phyloP scores from a whole-genome alignment of 108 stramenopile species.

The Stephanodiscus triporus region DNA sequence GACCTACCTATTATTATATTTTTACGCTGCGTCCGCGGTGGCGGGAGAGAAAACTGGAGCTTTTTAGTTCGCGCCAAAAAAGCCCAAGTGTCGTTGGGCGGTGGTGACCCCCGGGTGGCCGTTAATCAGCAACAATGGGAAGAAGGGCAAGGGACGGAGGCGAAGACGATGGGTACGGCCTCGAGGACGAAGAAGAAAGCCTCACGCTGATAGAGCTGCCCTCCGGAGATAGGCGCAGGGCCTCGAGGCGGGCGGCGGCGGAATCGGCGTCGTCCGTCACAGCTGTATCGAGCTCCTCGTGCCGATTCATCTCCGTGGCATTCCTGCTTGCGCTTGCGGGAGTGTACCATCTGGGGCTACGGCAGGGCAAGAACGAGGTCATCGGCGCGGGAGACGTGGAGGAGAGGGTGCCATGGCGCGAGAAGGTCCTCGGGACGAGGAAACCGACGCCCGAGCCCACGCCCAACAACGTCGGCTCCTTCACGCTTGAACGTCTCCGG shows the following conservation, averaged over 20 bases:
- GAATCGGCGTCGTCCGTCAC: not conserved
- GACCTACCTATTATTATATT: too few relatives aligned
- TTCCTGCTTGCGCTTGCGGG: constrained; percentile 3
- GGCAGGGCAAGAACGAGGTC: constrained; percentile 6
- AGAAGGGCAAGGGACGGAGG: not conserved
- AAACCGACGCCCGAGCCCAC: not conserved
- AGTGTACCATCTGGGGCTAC: constrained; percentile 1
- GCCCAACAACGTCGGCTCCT: constrained; percentile 17
- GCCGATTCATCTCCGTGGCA: not conserved
- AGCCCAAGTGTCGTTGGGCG: too few relatives aligned
- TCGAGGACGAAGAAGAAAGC: not conserved
- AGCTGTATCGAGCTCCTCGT: not conserved
- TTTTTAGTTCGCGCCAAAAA: too few relatives aligned
- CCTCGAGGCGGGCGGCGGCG: not conserved
- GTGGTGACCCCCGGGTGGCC: too few relatives aligned
- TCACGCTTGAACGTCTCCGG: constrained; percentile 21
- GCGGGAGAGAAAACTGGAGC: too few relatives aligned
- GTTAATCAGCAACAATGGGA: not conserved
- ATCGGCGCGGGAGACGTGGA: not conserved
- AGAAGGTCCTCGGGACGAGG: not conserved
- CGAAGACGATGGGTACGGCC: constrained; percentile 8
- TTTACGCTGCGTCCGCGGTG: too few relatives aligned
- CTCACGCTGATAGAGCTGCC: not conserved
- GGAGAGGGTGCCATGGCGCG: not conserved
- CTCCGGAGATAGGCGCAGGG: not conserved